Evolutionary conservation across 148 eudicot species (phyloP), one percentile per base, ranked within the genome.

Genomic region (Rhododendron griersonianum): DNA sequence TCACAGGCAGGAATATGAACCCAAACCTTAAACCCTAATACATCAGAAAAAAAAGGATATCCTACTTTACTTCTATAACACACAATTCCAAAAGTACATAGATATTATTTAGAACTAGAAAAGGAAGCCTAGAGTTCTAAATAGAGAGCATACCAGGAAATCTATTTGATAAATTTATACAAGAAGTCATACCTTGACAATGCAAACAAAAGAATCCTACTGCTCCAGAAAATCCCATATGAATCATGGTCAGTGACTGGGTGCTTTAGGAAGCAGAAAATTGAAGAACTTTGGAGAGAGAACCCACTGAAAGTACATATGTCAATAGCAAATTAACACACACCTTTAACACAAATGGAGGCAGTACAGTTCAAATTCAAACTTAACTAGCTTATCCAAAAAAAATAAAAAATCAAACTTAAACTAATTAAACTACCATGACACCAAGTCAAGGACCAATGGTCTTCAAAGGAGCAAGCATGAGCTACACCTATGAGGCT

Each of bases 181-280:
- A 76, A 41, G 80, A 48, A 84, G 5, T 16, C 78, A 48, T 92
- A 96, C 99, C 99, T 96, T 96, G 84, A 96, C 91, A 87, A 96
- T 95, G 80, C 98, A 98, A 81, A 95, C 90, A 78, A 96, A 96
- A 82, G 90, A 96, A 96, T 18, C 98, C 95, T 78, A 96, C 96
- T 37, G 90, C n/a, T 87, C 98, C 98, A 57, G 99, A 96, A 87
- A 96, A 95, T 45, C 98, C 99, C 99, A 96, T 96, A 87, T 96
- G 99, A 85, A 96, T 93, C 98, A 96, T 95, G 50, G 98, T 96
- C 44, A 96, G 96, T 61, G 45, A 41, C 45, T 41, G 7, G 0
- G 45, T 5, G 99, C 94, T 83, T 95, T 95, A 67, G 98, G 98
- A 9, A 96, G 91, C 74, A 98, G 98, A 87, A 96, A 96, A 82